Evolutionary conservation across 805 yeast genomes (phyloP), one percentile per base, ranked within the genome.

Genomic region (Saturnispora kantuleensis): DNA sequence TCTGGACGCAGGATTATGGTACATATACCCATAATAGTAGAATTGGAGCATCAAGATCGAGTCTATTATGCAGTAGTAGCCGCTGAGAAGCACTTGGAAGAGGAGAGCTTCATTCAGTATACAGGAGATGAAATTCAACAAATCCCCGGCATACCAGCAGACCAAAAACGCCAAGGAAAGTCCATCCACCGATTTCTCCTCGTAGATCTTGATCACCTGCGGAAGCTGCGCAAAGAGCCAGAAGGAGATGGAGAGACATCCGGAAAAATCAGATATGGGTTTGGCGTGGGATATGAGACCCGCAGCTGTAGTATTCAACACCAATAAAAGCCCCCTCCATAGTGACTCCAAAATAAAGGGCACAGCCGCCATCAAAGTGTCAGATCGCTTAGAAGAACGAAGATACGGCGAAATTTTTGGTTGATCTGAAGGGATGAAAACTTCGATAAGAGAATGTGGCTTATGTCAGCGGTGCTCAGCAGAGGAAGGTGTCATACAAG

Each of bases 151-250:
- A 48, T 78, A 71, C 88, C 88, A 82, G 46, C 77, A 71, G 10
- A 69, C 49, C 3, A 82, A 68, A 51, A 82, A 82, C 5, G 70
- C 68, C 30, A 75, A 67, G 10, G 85, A 77, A 17, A 82, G 67
- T 3, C 89, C 89, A 15, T 76, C 84, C 4, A 84, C 84, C 2
- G 84, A 73, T 49, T 77, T 73, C 52, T 67, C 67, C 11, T 63
- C 59, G 57, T 77, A 78, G 56, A 81, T 82, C 52, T 72, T 67
- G 46, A 71, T 60, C 10, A 81, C 79, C 56, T 82, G 90, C 1
- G 89, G 89, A 13, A 78, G 55, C 58, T 81, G 89, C 3, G 89
- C 89, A 58, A 81, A 77, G 31, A 81, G 65, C 89, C 90, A 82
- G 47, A 79, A 70, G 5, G 64, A 59, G 33, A 77, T 62, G 3